These are phyloP conservation scores for Sclerotinia trifoliorum DNA, from an alignment of 2,329 filamentous ascomycete genomes.

Conservation along the genomic window DNA sequence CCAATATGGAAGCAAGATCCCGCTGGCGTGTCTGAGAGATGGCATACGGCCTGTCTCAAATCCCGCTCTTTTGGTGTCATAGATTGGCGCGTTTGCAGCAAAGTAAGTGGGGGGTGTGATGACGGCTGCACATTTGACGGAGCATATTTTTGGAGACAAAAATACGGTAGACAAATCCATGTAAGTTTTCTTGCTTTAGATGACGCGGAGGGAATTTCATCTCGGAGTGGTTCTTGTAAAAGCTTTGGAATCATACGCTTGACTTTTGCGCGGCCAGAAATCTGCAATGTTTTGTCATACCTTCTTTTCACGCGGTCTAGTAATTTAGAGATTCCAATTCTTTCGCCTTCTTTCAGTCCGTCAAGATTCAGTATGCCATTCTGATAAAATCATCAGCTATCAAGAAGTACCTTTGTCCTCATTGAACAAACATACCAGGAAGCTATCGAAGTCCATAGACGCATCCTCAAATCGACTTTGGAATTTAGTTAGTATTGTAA, in stretches of 20 bases:
- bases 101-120: conserved; percentile 46
- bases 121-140: conserved; percentile 37
- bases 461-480: conserved; percentile 12
- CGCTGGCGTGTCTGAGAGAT: conserved; percentile 40
- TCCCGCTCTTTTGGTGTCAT: conserved; percentile 44
- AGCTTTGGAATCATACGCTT: conserved; percentile 28
- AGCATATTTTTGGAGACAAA: conserved; percentile 47
- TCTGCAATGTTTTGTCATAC: conserved; percentile 29
- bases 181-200: conserved; percentile 25
- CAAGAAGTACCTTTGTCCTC: neutral
- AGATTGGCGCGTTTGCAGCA: conserved; percentile 48
- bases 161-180: conserved; percentile 45
- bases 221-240: conserved; percentile 25
- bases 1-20: conserved; percentile 49
- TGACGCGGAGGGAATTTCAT: conserved; percentile 16
- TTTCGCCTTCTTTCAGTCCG: conserved; percentile 26
- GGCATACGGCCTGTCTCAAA: conserved; percentile 49
- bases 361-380: conserved; percentile 11
- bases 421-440: neutral
- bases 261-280: conserved; percentile 24
- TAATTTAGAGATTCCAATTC: conserved; percentile 25
- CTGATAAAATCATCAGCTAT: neutral
- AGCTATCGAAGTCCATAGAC: conserved; percentile 16
- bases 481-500: neutral
- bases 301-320: conserved; percentile 25